These are phyloP conservation scores for Crithidia expoeki DNA, from an alignment of 208 protist genomes.

Conservation along the genomic window DNA sequence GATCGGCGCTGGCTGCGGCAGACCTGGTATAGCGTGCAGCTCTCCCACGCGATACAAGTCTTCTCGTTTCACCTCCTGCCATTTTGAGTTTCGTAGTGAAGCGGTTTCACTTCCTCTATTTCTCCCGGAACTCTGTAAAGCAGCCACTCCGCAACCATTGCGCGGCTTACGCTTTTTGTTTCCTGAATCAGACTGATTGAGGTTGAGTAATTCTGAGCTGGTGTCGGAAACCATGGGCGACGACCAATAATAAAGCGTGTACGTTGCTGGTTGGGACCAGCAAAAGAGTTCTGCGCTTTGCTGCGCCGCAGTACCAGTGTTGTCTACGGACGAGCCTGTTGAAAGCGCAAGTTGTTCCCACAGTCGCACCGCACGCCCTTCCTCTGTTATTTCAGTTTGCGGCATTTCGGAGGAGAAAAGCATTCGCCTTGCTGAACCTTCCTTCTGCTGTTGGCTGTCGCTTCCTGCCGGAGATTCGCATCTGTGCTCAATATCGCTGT, in stretches of 20 bases:
- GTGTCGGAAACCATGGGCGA: too few species aligned
- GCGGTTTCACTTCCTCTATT: too few species aligned
- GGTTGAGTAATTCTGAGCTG: too few species aligned
- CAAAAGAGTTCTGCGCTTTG: not conserved
- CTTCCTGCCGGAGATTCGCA: too few species aligned
- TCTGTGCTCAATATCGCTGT: too few species aligned
- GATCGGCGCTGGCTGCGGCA: slow-evolving; percentile 31
- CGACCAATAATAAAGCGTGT: slow-evolving; percentile 22
- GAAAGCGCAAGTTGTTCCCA: slow-evolving; percentile 2
- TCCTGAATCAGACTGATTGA: too few species aligned
- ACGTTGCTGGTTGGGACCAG: slow-evolving; percentile 24
- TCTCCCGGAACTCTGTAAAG: too few species aligned
- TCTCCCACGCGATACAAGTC: slow-evolving; percentile 9
- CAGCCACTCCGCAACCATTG: too few species aligned
- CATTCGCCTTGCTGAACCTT: not conserved
- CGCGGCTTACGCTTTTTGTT: too few species aligned
- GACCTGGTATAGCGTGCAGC: slow-evolving; percentile 38
- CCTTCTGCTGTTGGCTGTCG: too few species aligned
- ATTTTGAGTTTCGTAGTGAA: too few species aligned
- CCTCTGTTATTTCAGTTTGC: not conserved
- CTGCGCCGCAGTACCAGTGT: not conserved
- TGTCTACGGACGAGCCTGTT: not conserved
- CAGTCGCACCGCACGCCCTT: slow-evolving; percentile 16
- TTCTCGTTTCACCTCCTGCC: not conserved
- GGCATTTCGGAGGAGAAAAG: not conserved